These are phyloP conservation scores for Rutstroemia sp. DNA, from an alignment of 2,329 filamentous ascomycete species.

Conservation along the genomic window DNA sequence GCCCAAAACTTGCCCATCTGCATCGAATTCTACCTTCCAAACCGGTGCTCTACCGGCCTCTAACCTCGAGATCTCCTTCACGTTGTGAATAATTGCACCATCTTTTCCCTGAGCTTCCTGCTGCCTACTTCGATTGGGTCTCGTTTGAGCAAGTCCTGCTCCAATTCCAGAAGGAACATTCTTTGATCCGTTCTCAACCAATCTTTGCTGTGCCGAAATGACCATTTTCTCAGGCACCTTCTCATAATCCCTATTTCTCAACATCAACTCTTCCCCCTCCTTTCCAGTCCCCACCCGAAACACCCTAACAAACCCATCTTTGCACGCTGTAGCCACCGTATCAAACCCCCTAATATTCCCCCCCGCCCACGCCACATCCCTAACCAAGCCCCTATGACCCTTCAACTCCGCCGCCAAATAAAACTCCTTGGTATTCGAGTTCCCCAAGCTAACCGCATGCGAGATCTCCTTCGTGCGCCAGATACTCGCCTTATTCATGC, in stretches of 20 bases:
- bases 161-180: constrained; percentile 44
- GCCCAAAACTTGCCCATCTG: constrained; percentile 63
- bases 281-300: constrained; percentile 64
- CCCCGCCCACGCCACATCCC: constrained; percentile 87
- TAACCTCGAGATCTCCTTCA: constrained; percentile 57
- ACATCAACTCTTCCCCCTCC: constrained; percentile 33
- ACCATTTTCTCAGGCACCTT: constrained; percentile 19
- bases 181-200: constrained; percentile 22
- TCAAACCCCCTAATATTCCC: constrained; percentile 88
- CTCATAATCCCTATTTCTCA: constrained; percentile 27
- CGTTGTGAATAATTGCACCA: constrained; percentile 58
- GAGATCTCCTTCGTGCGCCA: constrained; percentile 64
- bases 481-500: constrained; percentile 74
- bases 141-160: constrained; percentile 40
- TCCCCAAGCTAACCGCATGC: constrained; percentile 42
- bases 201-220: constrained; percentile 23
- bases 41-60: constrained; percentile 63
- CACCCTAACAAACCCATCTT: constrained; percentile 85
- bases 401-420: constrained; percentile 74
- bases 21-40: constrained; percentile 67
- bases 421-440: constrained; percentile 64
- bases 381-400: constrained; percentile 68
- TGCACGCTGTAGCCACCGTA: constrained; percentile 83
- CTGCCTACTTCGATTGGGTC: constrained; percentile 37
- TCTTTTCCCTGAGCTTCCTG: constrained; percentile 41